Percentiles rank a stretch among this genome's conserved stretches.
Evolutionary conservation across 306 rosid genomes (phyloP).

Genomic region (Citrullus amarus): DNA sequence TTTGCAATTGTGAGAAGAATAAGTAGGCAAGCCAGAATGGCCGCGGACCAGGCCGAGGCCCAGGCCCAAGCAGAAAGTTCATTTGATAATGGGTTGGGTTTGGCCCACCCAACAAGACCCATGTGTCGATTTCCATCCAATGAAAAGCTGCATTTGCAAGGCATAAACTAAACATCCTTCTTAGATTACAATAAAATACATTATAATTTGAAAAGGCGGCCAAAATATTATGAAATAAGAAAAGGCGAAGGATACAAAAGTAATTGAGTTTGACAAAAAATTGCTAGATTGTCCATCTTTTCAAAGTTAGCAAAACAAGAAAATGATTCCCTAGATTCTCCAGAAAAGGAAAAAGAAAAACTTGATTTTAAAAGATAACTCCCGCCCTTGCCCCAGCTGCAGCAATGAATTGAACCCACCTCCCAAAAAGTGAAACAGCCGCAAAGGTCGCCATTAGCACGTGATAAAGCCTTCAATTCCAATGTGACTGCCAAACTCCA

Average conservation of each 20-base stretch:
- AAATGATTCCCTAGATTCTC: background rate
- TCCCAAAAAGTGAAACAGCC: background rate
- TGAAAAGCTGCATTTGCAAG: background rate
- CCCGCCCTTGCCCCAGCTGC: background rate
- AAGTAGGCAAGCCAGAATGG: background rate
- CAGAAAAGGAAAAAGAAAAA: too few species aligned
- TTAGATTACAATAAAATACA: background rate
- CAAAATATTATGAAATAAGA: background rate
- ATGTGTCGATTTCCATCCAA: background rate
- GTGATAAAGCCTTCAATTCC: background rate
- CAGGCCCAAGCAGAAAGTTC: background rate
- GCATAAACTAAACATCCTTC: background rate
- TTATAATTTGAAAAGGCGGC: background rate
- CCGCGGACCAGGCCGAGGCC: background rate
- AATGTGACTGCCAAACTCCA: background rate
- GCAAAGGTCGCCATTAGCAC: constrained; percentile 4
- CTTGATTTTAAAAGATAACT: background rate
- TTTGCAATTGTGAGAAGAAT: too few species aligned
- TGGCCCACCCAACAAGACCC: background rate
- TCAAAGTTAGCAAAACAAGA: background rate
- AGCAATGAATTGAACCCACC: background rate
- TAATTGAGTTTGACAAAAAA: background rate
- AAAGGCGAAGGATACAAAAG: background rate
- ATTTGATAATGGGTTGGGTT: background rate
- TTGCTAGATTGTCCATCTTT: background rate